Percentiles rank a stretch among this genome's conserved stretches.
These are phyloP conservation scores for Taxawa tesnikishii DNA, from an alignment of 2,329 filamentous ascomycete species.

Conservation along the genomic window DNA sequence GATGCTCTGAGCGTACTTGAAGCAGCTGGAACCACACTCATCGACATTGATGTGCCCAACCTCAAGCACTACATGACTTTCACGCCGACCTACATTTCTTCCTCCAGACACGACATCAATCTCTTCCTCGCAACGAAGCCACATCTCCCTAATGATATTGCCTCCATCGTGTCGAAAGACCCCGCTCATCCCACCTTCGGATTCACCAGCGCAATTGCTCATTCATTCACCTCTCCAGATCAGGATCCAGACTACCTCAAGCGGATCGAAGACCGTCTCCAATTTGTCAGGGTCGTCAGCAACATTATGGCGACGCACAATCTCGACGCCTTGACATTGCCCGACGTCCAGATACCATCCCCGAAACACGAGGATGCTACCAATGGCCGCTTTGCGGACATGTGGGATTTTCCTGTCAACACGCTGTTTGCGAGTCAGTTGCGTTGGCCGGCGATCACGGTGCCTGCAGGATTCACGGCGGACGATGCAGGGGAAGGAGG, in stretches of 20 bases:
- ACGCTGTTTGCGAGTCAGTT: constrained; percentile 1
- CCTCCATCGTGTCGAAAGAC: background rate
- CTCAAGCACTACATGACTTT: constrained; percentile 14
- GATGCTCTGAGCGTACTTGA: constrained; percentile 11
- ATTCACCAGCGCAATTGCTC: background rate
- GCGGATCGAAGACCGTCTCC: background rate
- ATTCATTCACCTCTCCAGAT: background rate
- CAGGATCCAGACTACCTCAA: constrained; percentile 1
- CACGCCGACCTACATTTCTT: constrained; percentile 14
- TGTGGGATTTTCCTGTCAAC: constrained; percentile 1
- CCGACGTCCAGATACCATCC: constrained; percentile 2
- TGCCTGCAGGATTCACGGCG: constrained; percentile 1
- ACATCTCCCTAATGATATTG: constrained; percentile 13
- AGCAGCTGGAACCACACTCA: constrained; percentile 12
- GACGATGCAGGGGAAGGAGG: background rate
- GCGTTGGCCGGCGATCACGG: constrained; percentile 1
- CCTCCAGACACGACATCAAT: constrained; percentile 19
- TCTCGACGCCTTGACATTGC: constrained; percentile 1
- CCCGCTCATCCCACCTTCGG: background rate
- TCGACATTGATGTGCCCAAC: constrained; percentile 16
- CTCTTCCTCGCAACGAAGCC: constrained; percentile 25
- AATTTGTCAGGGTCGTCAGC: background rate
- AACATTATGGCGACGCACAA: background rate
- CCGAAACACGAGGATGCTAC: constrained; percentile 2
- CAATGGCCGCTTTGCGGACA: background rate